Conservation (phyloP, 1,284 basidiomycete species). For the Pyrrhoderma lamaoense region DNA sequence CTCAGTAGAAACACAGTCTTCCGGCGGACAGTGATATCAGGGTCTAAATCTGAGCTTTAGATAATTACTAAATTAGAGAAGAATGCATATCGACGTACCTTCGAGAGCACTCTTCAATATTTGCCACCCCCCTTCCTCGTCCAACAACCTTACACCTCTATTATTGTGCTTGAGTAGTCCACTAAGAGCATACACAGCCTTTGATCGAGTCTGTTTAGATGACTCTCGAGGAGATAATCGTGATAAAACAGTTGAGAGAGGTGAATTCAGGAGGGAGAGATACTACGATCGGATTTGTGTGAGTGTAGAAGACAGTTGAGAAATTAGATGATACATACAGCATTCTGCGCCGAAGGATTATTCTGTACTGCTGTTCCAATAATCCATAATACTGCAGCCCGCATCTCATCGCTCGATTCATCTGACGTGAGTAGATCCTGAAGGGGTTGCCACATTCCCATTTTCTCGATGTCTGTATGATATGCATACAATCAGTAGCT, state of each 20-base stretch:
- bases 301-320: slow-evolving; percentile 7
- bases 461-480: slow-evolving; percentile 63
- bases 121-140: slow-evolving; percentile 61
- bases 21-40: slow-evolving; percentile 69
- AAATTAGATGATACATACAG: slow-evolving; percentile 48
- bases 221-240: slow-evolving; percentile 50
- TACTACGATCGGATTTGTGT: slow-evolving; percentile 44
- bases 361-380: slow-evolving; percentile 94
- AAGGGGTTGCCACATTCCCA: slow-evolving; percentile 85
- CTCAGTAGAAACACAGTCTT: slow-evolving; percentile 85
- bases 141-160: slow-evolving; percentile 56
- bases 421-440: slow-evolving; percentile 57
- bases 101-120: slow-evolving; percentile 53
- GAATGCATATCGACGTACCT: slow-evolving; percentile 35
- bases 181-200: slow-evolving; percentile 85
- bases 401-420: slow-evolving; percentile 53
- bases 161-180: slow-evolving; percentile 81
- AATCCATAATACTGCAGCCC: slow-evolving; percentile 81
- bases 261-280: slow-evolving; percentile 46
- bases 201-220: slow-evolving; percentile 56
- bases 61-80: not conserved
- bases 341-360: slow-evolving; percentile 84
- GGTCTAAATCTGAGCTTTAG: slow-evolving; percentile 41
- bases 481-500: not conserved
- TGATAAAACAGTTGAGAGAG: slow-evolving; percentile 58